Evolutionary conservation across 163 green algal genomes (phyloP).

Genomic region (Scenedesmus sp.): DNA sequence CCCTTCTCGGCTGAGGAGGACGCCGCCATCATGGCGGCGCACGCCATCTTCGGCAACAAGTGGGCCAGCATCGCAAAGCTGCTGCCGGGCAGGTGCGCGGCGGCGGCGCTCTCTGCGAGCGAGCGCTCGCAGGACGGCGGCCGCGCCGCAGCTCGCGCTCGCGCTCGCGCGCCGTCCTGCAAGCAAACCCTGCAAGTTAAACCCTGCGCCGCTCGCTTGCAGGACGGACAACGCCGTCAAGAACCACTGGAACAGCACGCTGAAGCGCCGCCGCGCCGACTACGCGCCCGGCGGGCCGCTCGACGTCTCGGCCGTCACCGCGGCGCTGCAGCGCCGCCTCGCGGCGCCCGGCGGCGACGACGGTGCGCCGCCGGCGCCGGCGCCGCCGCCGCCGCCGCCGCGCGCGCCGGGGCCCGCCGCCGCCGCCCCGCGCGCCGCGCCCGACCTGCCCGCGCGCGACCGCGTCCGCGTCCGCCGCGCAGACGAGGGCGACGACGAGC

Average conservation of each 20-base stretch:
- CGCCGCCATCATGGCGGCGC: constrained; percentile 55
- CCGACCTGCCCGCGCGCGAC: too few relatives aligned
- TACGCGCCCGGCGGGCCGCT: constrained; percentile 39
- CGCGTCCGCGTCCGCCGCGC: too few relatives aligned
- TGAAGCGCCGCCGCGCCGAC: constrained; percentile 49
- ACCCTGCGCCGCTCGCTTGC: constrained; percentile 2
- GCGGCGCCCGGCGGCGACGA: constrained; percentile 23
- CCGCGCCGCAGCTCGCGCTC: too few relatives aligned
- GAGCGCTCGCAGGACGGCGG: background rate
- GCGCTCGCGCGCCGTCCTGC: too few relatives aligned
- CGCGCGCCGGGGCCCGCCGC: too few relatives aligned
- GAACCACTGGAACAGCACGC: constrained; percentile 82
- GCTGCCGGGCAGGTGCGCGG: constrained; percentile 73
- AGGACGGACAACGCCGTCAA: constrained; percentile 89
- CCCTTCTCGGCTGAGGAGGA: constrained; percentile 87
- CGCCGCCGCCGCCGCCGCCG: too few relatives aligned
- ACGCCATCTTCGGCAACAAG: constrained; percentile 73
- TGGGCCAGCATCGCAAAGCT: constrained; percentile 86
- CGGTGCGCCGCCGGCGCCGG: background rate
- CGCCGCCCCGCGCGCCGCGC: too few relatives aligned
- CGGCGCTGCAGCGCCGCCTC: constrained; percentile 33
- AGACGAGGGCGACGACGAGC: constrained; percentile 37
- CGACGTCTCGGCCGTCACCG: constrained; percentile 40
- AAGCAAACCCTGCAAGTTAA: too few relatives aligned
- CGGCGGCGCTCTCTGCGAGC: too few relatives aligned